phyloP scores from a whole-genome alignment of 176 grass and related monocot genomes.

The Triticum aestivum region DNA sequence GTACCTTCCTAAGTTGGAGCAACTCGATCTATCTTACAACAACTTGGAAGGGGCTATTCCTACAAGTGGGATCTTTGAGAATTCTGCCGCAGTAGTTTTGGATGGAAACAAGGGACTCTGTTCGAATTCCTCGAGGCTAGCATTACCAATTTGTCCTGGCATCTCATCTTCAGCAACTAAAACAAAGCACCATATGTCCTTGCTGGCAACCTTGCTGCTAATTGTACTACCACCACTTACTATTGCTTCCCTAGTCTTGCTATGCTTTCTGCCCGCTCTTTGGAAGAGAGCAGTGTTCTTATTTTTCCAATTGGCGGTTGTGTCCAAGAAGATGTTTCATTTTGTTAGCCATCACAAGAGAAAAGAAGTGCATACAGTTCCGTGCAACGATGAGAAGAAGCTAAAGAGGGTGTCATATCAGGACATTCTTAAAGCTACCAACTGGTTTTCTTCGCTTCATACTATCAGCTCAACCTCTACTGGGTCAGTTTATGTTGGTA shows the following conservation, averaged over 20 bases:
- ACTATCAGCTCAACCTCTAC: conserved; percentile 4
- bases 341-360: neutral
- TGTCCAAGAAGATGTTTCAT: too few species aligned
- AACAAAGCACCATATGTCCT: neutral
- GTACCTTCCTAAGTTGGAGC: neutral
- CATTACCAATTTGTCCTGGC: neutral
- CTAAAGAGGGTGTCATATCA: conserved; percentile 18
- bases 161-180: neutral
- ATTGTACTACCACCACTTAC: too few species aligned
- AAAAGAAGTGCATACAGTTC: neutral
- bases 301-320: too few species aligned
- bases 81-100: neutral
- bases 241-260: neutral
- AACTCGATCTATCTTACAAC: conserved; percentile 26
- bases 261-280: neutral
- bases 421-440: conserved; percentile 32
- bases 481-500: conserved; percentile 24
- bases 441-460: conserved; percentile 7
- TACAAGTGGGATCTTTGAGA: neutral
- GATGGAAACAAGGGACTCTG: neutral
- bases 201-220: neutral
- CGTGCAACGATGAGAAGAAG: neutral
- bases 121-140: neutral
- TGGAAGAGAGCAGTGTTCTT: too few species aligned
- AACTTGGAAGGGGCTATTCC: conserved; percentile 8